Base-by-base conservation (phyloP, 306 rosid species). In the Argentina anserina region DNA sequence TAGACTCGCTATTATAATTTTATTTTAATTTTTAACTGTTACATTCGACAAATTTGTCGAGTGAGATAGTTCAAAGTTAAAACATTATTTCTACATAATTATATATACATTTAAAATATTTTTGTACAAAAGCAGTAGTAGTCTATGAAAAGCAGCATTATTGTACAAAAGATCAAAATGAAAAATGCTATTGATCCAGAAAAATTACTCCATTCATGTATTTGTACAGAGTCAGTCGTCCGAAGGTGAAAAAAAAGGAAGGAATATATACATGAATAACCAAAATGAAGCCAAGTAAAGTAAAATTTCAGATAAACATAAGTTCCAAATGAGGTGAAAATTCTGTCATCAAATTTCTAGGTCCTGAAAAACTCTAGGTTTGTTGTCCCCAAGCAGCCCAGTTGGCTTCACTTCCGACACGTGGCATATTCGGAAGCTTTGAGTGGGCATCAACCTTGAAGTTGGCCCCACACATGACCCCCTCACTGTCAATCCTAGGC, bases 401-500 rank as follows among this genome's bases (percentile, higher is more conserved):
- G 74, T 94, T 90, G 68, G 99, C 97, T 81, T 90, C 99, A 69
- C 99, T 94, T 1, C 99, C 99, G 12, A 94, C 99, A 80, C 99
- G 97, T 11, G 99, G 96, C 96, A 94, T 90, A 75, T 65, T 75
- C 21, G 55, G 85, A 28, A 75, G 64, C 78, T 67, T 88, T 31
- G 99, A 89, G 4, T 87, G 97, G 33, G 79, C 82, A 61, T 94
- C 99, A 4, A 87, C 96, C 85, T 88, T 89, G 80, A 94, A 94
- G 84, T 83, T 87, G 50, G 99, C 92, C 65, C 99, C 99, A 86
- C 99, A 89, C 93, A 91, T 85, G 39, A 88, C 78, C 31, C 99
- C 99, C 62, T 94, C 96, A 6, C 99, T 94, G 39, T 94, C 97
- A 83, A 91, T 82, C 78, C 97, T 70, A 39, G 99, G 97, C 96